phyloP scores from a whole-genome alignment of 345 rosid genomes.

The Salix dunnii region DNA sequence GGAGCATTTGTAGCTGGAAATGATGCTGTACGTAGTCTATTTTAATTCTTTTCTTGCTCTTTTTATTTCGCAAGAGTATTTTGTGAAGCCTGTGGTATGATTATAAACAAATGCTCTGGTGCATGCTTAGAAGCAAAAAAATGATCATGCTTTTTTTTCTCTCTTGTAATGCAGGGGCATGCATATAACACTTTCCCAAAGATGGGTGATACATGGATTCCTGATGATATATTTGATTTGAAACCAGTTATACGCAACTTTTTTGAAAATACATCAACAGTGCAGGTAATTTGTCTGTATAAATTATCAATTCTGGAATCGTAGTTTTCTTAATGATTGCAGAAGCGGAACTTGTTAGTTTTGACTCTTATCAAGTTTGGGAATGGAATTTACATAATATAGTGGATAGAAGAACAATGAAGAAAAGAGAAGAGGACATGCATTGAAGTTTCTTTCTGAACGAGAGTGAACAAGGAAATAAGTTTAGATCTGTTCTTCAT shows the following conservation, averaged over 20 bases:
- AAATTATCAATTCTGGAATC: background rate
- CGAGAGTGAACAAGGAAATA: background rate
- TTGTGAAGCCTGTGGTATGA: background rate
- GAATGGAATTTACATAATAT: background rate
- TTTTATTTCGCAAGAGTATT: conserved; percentile 2
- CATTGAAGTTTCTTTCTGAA: background rate
- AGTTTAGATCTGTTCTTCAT: background rate
- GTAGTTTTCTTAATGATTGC: background rate
- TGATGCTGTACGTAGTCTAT: conserved; percentile 64
- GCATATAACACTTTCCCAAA: conserved; percentile 90
- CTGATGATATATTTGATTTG: conserved; percentile 68
- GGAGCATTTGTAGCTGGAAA: conserved; percentile 99
- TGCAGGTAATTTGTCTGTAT: conserved; percentile 55
- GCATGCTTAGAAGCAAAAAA: background rate
- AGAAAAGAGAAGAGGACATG: background rate
- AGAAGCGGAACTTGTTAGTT: background rate
- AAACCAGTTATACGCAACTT: conserved; percentile 82
- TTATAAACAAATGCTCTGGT: background rate
- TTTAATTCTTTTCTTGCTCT: background rate
- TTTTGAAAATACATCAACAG: conserved; percentile 84
- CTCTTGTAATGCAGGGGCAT: conserved; percentile 46
- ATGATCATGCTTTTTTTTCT: too few relatives aligned
- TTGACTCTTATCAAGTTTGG: background rate
- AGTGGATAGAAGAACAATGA: background rate
- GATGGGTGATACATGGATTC: conserved; percentile 93